Evolutionary conservation across 1,139 yeast genomes (phyloP), one percentile per base, ranked within the genome.

Genomic region (Hanseniaspora sp.): DNA sequence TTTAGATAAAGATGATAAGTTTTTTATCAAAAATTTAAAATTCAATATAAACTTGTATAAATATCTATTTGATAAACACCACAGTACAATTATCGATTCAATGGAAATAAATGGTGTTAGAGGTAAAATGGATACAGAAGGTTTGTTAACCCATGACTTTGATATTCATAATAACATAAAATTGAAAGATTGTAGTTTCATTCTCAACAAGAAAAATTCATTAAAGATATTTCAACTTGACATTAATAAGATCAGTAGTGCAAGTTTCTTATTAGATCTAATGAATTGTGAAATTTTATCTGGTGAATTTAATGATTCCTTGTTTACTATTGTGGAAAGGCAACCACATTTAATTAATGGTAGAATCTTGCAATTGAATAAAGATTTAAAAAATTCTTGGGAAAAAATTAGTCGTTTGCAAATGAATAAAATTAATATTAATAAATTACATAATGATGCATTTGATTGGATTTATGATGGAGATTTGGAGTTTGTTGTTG

Each of bases 381-480:
- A 69, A 35, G 73, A 69, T 56, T 62, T 68, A 33, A 57, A 39
- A 7, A 65, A 71, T 45, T 72, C 76, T 5, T 74, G 76, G 77
- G 72, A 74, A 55, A 75, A 76, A 58, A 73, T 79, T 12, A 78
- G 83, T 7, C 69, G 87, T 56, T 73, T 83, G 60, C 77, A 84
- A 62, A 67, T 83, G 52, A 86, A 83, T 61, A 82, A 83, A 23
- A 76, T 82, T 29, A 80, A 81, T 62, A 68, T 83, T 58, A 60
- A 74, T 59, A 59, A 71, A 65, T 56, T 72, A 65, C 58, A 60
- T 38, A 60, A 64, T 18, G 58, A 58, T 15, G 57, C 66, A 5
- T 79, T 83, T 63, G 82, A 81, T 62, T 83, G 92, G 92, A 68
- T 83, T 12, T 74, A 75, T 23, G 79, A 78, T 54, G 90, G 92